A percentile compares a stretch with the other conserved stretches of the same genome.
Conservation (phyloP, 2,329 filamentous ascomycete species). For the Pseudopyrenochaeta lycopersici region DNA sequence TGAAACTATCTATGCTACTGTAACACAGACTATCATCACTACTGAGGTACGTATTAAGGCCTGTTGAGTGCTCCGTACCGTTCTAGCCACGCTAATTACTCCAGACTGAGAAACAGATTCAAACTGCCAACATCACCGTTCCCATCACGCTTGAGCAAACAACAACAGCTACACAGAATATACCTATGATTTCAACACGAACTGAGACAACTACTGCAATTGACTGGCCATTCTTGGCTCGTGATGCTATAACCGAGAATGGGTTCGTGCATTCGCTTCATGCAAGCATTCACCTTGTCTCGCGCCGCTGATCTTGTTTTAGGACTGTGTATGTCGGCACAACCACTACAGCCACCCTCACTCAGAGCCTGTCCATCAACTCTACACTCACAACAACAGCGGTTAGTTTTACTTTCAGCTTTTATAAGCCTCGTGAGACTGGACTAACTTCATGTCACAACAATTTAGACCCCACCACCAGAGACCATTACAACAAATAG, state of each 20-base stretch:
- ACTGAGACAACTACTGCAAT: neutral
- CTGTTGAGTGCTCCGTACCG: no score
- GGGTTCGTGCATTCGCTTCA: no score
- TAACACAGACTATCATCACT: neutral
- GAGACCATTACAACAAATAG: neutral
- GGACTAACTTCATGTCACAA: neutral
- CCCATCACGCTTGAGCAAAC: no score
- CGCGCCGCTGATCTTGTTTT: neutral
- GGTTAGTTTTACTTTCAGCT: neutral
- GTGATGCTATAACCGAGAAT: neutral
- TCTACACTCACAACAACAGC: neutral
- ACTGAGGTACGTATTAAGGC: no score
- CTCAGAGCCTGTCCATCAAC: neutral
- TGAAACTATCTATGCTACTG: neutral
- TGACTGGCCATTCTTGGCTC: neutral
- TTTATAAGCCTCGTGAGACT: neutral
- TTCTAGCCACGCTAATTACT: no score
- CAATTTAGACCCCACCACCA: neutral
- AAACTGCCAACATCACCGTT: no score
- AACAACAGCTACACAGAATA: neutral
- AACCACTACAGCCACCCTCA: neutral
- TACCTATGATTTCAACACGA: neutral
- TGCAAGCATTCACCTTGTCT: no score
- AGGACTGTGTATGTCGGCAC: neutral
- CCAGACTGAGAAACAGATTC: no score